Base-by-base conservation (phyloP, 495 filamentous ascomycete genomes). In the Cercophora scortea region DNA sequence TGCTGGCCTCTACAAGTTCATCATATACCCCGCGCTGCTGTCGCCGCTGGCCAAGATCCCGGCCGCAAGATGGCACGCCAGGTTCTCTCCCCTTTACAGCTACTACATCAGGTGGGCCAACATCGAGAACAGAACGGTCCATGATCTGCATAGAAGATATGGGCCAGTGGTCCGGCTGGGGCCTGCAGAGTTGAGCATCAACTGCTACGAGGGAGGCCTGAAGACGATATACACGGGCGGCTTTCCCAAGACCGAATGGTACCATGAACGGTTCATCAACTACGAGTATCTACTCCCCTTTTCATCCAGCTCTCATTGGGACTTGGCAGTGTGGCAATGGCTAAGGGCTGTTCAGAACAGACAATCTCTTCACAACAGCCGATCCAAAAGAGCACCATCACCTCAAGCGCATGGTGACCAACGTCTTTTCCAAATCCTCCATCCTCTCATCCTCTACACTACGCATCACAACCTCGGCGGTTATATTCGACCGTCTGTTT, bases 211-310 rank as follows among this genome's bases (percentile, higher is more conserved):
- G 13, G 46, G 32, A n/a, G 46, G 32, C 46, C 13, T 49, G 13
- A 49, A 49, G 35, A 39, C 46, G 4, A 49, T 49, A 16, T 49
- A 49, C 34, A 39, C 7, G 1, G 46, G 32, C 10, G n/a, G 18
- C n/a, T 49, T 49, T n/a, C 46, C 46, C 6, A 49, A 49, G 46
- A 49, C 46, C 9, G 46, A 49, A 1, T 49, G 46, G 46, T 49
- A 39, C 46, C 17, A 38, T 17, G 16, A 38, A 11, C 33, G 46
- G 3, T 49, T 49, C 19, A 11, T 4, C 46, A 49, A 49, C 35
- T 49, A 34, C 34, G 46, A 25, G 46, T 49, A 39, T 36, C 6
- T 49, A 0, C 6, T 49, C 11, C 13, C 6, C 32, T 15, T 16
- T 47, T 13, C 18, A 8, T 12, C 1, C 1, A 49, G 17, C 1